phyloP scores from a whole-genome alignment of 805 yeast species.

The Zygosaccharomyces kombuchaensis region DNA sequence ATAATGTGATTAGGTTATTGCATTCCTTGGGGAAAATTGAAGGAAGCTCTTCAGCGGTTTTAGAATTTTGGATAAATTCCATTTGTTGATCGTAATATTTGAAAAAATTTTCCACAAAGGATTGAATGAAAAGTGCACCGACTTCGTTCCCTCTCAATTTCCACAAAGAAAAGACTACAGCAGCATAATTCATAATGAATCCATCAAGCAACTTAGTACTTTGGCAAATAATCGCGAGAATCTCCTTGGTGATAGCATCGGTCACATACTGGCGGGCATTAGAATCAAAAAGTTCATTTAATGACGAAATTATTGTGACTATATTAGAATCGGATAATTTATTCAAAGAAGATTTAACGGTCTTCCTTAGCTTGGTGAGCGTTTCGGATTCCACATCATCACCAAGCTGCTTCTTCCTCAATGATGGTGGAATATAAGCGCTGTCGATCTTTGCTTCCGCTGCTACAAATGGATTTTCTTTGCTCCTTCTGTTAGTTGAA shows the following conservation, averaged over 20 bases:
- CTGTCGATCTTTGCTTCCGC: slow-evolving; percentile 41
- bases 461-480: slow-evolving; percentile 75
- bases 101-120: slow-evolving; percentile 68
- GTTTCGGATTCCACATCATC: slow-evolving; percentile 42
- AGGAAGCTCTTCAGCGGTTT: slow-evolving; percentile 10
- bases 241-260: slow-evolving; percentile 56
- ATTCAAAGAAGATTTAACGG: slow-evolving; percentile 79
- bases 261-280: slow-evolving; percentile 80
- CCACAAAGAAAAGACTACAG: slow-evolving; percentile 69
- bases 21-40: slow-evolving; percentile 41
- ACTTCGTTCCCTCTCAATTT: slow-evolving; percentile 79
- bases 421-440: slow-evolving; percentile 83
- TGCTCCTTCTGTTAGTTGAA: slow-evolving; percentile 32
- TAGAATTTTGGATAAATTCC: neutral
- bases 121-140: slow-evolving; percentile 83
- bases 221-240: slow-evolving; percentile 59
- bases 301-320: slow-evolving; percentile 60
- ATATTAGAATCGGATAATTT: slow-evolving; percentile 86
- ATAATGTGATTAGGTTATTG: slow-evolving; percentile 64
- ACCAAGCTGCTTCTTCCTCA: slow-evolving; percentile 51
- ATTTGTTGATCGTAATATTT: slow-evolving; percentile 31
- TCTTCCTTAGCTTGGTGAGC: slow-evolving; percentile 47
- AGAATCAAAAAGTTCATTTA: slow-evolving; percentile 56
- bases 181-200: slow-evolving; percentile 74
- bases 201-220: slow-evolving; percentile 71